Evolutionary conservation across 257 asterid species (phyloP).

Genomic region (Primulina huaijiensis): DNA sequence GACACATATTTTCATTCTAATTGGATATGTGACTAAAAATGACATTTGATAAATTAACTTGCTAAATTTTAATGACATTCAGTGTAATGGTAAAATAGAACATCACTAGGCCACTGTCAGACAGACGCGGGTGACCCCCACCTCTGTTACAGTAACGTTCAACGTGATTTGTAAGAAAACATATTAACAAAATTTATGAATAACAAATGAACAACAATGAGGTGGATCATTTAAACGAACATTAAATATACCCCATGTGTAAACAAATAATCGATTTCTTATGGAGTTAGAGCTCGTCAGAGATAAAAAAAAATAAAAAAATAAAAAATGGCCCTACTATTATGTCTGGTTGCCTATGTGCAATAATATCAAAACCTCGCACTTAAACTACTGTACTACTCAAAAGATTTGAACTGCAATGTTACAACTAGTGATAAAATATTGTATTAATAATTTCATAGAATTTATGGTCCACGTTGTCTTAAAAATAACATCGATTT

Average conservation of each 20-base stretch:
- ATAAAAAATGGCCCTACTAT: not conserved
- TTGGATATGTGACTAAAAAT: not conserved
- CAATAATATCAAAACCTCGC: not conserved
- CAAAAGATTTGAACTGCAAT: no score
- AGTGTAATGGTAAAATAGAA: constrained; percentile 6
- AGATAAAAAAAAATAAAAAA: not conserved
- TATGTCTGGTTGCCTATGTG: not conserved
- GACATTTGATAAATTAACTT: constrained; percentile 1
- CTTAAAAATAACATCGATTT: not conserved
- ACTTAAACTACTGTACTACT: no score
- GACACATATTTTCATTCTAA: constrained; percentile 7
- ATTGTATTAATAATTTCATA: no score
- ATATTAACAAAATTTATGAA: constrained; percentile 7
- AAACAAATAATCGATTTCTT: not conserved
- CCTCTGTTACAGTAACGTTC: not conserved
- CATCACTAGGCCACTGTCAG: not conserved
- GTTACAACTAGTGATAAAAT: no score
- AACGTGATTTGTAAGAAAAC: not conserved
- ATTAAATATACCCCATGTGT: not conserved
- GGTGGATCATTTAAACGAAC: not conserved
- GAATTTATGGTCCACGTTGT: not conserved
- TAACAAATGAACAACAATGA: not conserved
- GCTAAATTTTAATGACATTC: constrained; percentile 2
- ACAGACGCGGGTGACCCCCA: not conserved
- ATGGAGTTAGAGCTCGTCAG: not conserved